Base-by-base conservation (phyloP, 768 basidiomycete genomes). In the Aureoboletus auriporus region DNA sequence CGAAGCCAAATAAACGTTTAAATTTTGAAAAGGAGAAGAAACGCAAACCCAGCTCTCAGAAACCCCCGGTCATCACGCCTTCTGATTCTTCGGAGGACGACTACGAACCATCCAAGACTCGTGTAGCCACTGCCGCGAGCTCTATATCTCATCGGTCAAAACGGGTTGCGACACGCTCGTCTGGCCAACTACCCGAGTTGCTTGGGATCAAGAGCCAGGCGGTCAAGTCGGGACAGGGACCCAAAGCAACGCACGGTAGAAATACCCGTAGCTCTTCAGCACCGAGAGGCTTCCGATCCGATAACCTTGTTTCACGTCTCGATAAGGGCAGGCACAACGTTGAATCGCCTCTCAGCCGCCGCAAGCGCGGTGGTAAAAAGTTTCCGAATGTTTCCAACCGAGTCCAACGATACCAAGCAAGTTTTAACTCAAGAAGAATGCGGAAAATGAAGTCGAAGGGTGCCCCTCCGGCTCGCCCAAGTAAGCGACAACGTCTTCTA, bases 21-120 rank as follows among this genome's bases (percentile, higher is more conserved):
- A 16, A 17, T 3, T 43, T 30, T 16, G 37, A 50, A 36, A 51
- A 28, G 38, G 39, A 33, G 9, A 58, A 44, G 49, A 65, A 64
- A 44, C 64, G 56, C 35, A 63, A 61, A 50, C 46, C 54, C 30
- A 47, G 40, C 34, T 54, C 56, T 42, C 63, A 66, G 54, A 51
- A 58, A 14, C 50, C 58, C 17, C 26, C 52, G 0, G 36, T 49
- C 13, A 44, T 56, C 23, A 36, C 58, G 29, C 48, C 54, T 17
- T 55, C 63, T 20, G 55, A 58, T 51, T 46, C 37, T n/a, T 58
- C 55, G n/a, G 61, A 50, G 39, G 55, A 62, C n/a, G 62, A 59
- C 36, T 44, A 46, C 27, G 38, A n/a, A 17, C 20, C 41, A 4
- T n/a, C 53, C 39, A 14, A 44, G 36, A 17, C 37, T 37, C 44